These are phyloP conservation scores for Lyophyllum atratum DNA, from an alignment of 768 basidiomycete species.

Conservation along the genomic window DNA sequence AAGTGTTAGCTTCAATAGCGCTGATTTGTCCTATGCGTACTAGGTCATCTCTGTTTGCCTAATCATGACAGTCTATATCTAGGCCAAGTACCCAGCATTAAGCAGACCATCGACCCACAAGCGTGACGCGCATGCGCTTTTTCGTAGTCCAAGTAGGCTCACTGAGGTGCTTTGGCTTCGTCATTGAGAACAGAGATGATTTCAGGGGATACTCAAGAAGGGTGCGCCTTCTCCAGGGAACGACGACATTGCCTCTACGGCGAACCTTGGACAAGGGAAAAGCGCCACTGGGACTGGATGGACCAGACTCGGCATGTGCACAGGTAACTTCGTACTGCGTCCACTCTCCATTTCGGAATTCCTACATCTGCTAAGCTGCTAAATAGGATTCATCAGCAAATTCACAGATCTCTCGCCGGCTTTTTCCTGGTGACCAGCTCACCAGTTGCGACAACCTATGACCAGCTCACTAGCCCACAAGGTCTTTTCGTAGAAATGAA, in stretches of 20 bases:
- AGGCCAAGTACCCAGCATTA: conserved; percentile 3
- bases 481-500: background rate
- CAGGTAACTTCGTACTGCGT: too few species aligned
- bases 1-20: background rate
- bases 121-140: conserved; percentile 10
- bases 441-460: background rate
- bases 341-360: too few species aligned
- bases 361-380: too few species aligned
- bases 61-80: background rate
- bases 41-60: conserved; percentile 10
- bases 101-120: conserved; percentile 14
- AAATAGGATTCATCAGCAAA: background rate
- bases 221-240: too few species aligned
- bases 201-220: too few species aligned
- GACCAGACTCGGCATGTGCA: background rate
- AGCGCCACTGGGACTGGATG: too few species aligned
- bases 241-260: too few species aligned
- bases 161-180: conserved; percentile 4
- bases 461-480: background rate
- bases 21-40: background rate
- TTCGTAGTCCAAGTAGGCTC: conserved; percentile 3
- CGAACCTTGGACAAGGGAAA: background rate
- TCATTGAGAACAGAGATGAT: conserved; percentile 11
- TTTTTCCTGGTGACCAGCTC: background rate
- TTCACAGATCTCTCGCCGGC: background rate